Conservation (phyloP, 2,329 filamentous ascomycete genomes). For the Colletotrichum sidae region DNA sequence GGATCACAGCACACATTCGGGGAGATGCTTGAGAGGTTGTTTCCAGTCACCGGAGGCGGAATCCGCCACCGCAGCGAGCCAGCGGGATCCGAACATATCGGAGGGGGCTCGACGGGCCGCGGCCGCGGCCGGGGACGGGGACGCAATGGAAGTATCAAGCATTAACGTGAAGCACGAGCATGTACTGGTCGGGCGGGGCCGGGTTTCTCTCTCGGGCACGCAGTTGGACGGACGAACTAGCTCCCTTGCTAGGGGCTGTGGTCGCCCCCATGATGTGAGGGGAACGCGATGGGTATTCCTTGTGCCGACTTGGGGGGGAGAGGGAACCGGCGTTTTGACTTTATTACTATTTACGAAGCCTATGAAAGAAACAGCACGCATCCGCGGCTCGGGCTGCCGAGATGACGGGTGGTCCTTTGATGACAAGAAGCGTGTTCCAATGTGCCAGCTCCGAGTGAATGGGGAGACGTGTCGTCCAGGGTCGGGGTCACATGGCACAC, state of each 20-base stretch:
- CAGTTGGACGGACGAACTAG: slow-evolving; percentile 11
- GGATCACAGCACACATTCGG: slow-evolving; percentile 8
- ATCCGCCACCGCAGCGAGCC: background rate
- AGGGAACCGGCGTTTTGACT: slow-evolving; percentile 17
- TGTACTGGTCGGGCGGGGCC: slow-evolving; percentile 15
- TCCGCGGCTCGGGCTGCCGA: background rate
- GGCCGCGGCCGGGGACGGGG: slow-evolving; percentile 8
- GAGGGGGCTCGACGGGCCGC: slow-evolving; percentile 5
- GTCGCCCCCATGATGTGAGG: too few species aligned
- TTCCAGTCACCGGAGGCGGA: too few species aligned
- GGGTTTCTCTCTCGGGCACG: background rate
- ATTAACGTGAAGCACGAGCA: slow-evolving; percentile 26
- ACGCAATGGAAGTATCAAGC: slow-evolving; percentile 20
- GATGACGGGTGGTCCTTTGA: background rate
- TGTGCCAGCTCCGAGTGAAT: too few species aligned
- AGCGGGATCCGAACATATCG: slow-evolving; percentile 2
- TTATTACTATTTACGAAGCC: slow-evolving; percentile 16
- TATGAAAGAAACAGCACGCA: slow-evolving; percentile 3
- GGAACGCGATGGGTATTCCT: too few species aligned
- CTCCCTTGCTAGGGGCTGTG: too few species aligned
- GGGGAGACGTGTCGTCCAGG: background rate
- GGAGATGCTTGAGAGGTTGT: background rate
- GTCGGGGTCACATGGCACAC: background rate
- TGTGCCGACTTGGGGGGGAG: too few species aligned
- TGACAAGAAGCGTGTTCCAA: background rate